Evolutionary conservation across 352 stramenopile genomes (phyloP), one percentile per base, ranked within the genome.

Genomic region (Vaucheria bursata): DNA sequence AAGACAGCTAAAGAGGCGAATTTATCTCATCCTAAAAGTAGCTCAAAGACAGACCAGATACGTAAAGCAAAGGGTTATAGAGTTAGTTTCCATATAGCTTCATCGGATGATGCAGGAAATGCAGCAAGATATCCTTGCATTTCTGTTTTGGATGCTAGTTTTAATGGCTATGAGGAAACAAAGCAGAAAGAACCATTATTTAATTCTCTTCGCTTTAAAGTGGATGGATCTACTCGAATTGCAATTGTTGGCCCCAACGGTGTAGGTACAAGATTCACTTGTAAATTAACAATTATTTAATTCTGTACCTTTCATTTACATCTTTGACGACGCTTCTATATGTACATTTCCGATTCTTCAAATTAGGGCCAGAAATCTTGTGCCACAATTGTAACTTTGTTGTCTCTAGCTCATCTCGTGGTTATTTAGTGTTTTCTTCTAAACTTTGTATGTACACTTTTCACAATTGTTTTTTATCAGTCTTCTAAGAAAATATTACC

Each of bases 161-260:
- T 59, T 25, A 59, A 25, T 25, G 45, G 45, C 45, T 59, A 59
- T 25, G 45, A 25, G 12, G 45, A 59, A 12, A 25, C 45, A 25
- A 12, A 12, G 45, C 45, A 12, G 45, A 12, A 12, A 25, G 12
- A 12, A 25, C 45, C 45, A 25, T 25, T 59, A 25, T 59, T 59
- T 25, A 59, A 73, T 67, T 49, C 70, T 52, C 74, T 79, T n/a
- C 74, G 64, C 12, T 79, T 79, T 69, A 79, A 79, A 69, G 88
- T 99, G 33, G 94, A 98, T 80, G 85, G 97, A 52, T 93, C 98
- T 87, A 97, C 91, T 71, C 91, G 95, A 59, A 92, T 99, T 29
- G 95, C 94, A 1, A 87, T 98, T 38, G 95, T 98, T 0, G 94
- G 95, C 81, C 87, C 81, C 1, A 86, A 86, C 68, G 93, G 93